Evolutionary conservation across 2,329 filamentous ascomycete species (phyloP).

Genomic region (Cercospora canescens): DNA sequence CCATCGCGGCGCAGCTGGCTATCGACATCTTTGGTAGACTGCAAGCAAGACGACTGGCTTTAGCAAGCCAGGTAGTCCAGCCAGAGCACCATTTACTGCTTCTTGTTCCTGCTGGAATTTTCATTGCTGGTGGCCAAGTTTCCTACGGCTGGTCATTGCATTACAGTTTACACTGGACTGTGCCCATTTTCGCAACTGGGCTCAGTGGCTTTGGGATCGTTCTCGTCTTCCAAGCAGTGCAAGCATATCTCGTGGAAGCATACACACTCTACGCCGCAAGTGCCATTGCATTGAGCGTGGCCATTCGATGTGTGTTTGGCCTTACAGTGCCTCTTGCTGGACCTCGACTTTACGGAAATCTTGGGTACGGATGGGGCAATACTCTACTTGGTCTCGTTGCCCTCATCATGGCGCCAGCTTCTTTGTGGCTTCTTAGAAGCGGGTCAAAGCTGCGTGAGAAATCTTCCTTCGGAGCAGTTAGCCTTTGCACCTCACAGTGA

Average conservation of each 20-base stretch:
- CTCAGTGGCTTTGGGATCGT: constrained; percentile 54
- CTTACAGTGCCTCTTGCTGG: constrained; percentile 24
- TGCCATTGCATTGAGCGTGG: constrained; percentile 38
- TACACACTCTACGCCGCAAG: constrained; percentile 47
- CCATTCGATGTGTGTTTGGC: constrained; percentile 16
- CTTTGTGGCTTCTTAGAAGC: not conserved
- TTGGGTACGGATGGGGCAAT: constrained; percentile 50
- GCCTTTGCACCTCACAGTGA: too few relatives aligned
- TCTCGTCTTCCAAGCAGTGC: constrained; percentile 50
- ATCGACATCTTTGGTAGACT: constrained; percentile 43
- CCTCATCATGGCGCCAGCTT: not conserved
- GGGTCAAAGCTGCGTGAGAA: not conserved
- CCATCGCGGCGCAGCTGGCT: constrained; percentile 38
- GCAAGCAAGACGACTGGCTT: constrained; percentile 14
- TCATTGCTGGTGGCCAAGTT: constrained; percentile 30
- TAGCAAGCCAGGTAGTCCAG: too few relatives aligned
- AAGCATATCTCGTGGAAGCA: constrained; percentile 51
- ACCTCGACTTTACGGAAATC: constrained; percentile 37
- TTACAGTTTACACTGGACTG: constrained; percentile 32
- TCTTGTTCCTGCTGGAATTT: not conserved
- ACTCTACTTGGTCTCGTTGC: constrained; percentile 41
- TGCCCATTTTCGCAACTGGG: constrained; percentile 49
- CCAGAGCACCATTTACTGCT: constrained; percentile 24
- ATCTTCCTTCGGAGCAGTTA: too few relatives aligned
- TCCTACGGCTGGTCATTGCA: constrained; percentile 37